Conservation (phyloP, 2,329 filamentous ascomycete species). For the Neofusicoccum ribis region DNA sequence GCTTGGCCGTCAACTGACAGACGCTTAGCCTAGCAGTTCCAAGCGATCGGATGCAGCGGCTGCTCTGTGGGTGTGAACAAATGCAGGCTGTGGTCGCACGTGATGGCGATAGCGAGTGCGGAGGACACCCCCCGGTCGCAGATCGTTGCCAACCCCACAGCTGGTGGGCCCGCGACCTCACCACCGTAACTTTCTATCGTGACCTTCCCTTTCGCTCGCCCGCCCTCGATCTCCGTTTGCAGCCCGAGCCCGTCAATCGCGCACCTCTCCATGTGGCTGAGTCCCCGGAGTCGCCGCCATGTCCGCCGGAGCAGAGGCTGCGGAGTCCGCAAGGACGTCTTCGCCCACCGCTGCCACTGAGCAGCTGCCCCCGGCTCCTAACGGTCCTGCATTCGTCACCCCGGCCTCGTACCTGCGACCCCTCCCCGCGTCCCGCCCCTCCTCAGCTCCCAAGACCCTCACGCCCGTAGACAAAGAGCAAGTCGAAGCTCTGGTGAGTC, state of each 20-base stretch:
- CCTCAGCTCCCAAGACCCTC: slow-evolving; percentile 39
- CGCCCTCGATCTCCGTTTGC: background rate
- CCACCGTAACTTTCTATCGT: slow-evolving; percentile 21
- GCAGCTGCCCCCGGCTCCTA: slow-evolving; percentile 21
- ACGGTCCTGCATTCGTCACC: slow-evolving; percentile 36
- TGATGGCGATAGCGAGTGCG: slow-evolving; percentile 12
- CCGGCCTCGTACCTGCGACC: slow-evolving; percentile 39
- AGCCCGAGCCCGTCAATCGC: background rate
- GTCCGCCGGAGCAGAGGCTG: slow-evolving; percentile 38
- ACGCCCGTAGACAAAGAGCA: slow-evolving; percentile 73
- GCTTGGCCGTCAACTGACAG: background rate
- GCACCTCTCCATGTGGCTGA: slow-evolving; percentile 37
- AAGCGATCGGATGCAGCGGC: background rate
- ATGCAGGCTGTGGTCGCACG: background rate
- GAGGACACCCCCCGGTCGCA: slow-evolving; percentile 5
- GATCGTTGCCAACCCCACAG: slow-evolving; percentile 20
- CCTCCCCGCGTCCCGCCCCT: slow-evolving; percentile 29
- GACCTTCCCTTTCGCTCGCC: slow-evolving; percentile 14
- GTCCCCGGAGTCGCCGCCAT: slow-evolving; percentile 34
- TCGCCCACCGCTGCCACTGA: slow-evolving; percentile 29
- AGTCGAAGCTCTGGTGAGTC: slow-evolving; percentile 72
- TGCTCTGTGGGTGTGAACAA: background rate
- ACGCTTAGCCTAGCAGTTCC: background rate
- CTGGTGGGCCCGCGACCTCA: slow-evolving; percentile 15
- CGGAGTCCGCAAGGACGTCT: slow-evolving; percentile 29